phyloP scores from a whole-genome alignment of 2,329 filamentous ascomycete genomes.

The Fusarium sp. region DNA sequence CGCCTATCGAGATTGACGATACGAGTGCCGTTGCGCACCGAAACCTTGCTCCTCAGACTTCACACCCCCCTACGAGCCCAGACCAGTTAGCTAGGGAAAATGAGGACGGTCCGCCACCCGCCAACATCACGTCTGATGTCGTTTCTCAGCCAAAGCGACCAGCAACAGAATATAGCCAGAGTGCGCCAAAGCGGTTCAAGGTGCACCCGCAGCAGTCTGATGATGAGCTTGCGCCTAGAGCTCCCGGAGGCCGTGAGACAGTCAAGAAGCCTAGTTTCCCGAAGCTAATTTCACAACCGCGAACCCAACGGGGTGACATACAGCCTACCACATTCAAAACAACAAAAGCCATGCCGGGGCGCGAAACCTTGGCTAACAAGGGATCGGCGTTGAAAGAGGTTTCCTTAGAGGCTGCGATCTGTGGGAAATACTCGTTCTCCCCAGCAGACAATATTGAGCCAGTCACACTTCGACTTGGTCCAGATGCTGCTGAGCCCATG shows the following conservation, averaged over 20 bases:
- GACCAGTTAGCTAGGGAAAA: slow-evolving; percentile 33
- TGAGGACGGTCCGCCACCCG: slow-evolving; percentile 26
- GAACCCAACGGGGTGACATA: slow-evolving; percentile 43
- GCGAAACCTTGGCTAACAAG: background rate
- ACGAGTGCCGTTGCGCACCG: slow-evolving; percentile 16
- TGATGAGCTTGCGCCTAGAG: slow-evolving; percentile 43
- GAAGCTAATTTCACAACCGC: slow-evolving; percentile 2
- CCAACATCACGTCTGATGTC: slow-evolving; percentile 40
- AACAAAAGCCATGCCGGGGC: background rate
- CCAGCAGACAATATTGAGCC: background rate
- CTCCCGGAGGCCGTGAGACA: background rate
- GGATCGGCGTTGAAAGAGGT: background rate
- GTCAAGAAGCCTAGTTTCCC: slow-evolving; percentile 28
- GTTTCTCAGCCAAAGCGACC: slow-evolving; percentile 1
- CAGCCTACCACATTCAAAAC: slow-evolving; percentile 32
- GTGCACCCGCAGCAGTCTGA: slow-evolving; percentile 31
- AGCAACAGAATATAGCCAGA: slow-evolving; percentile 6
- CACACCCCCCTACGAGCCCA: slow-evolving; percentile 27
- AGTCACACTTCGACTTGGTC: slow-evolving; percentile 12
- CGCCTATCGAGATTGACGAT: slow-evolving; percentile 17
- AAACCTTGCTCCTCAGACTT: slow-evolving; percentile 21
- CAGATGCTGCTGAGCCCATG: background rate
- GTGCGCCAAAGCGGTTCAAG: slow-evolving; percentile 22
- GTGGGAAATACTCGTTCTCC: slow-evolving; percentile 23
- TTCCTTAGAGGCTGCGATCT: slow-evolving; percentile 39